phyloP scores from a whole-genome alignment of 495 filamentous ascomycete species.

The Trichoderma gamsii region DNA sequence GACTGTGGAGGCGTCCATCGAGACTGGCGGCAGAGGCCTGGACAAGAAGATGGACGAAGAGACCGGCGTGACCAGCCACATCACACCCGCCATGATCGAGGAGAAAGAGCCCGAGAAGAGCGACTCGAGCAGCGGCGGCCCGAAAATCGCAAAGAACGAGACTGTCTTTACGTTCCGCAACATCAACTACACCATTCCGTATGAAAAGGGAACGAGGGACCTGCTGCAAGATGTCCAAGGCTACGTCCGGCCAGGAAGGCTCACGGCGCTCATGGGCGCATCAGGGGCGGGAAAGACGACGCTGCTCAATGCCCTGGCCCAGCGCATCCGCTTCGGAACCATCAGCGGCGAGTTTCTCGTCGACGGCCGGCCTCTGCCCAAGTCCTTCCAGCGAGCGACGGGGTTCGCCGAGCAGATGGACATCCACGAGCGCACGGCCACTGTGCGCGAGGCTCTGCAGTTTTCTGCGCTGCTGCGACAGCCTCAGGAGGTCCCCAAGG shows the following conservation, averaged over 20 bases:
- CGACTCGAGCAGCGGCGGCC: conserved; percentile 17
- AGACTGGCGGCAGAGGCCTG: conserved; percentile 21
- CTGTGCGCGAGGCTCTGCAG: conserved; percentile 63
- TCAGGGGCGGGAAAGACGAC: conserved; percentile 72
- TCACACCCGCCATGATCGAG: conserved; percentile 15
- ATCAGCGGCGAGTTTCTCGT: conserved; percentile 53
- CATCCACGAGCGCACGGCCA: conserved; percentile 60
- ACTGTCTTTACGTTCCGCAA: conserved; percentile 63
- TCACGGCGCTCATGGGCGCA: conserved; percentile 47
- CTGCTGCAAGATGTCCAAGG: conserved; percentile 61
- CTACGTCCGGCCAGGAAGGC: conserved; percentile 62
- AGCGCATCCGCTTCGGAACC: conserved; percentile 52
- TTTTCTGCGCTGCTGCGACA: conserved; percentile 69
- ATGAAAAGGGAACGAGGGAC: conserved; percentile 50
- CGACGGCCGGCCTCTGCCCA: conserved; percentile 52
- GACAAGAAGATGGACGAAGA: conserved; percentile 22
- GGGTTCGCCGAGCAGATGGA: conserved; percentile 75
- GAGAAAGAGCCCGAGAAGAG: conserved; percentile 14
- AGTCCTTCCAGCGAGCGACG: conserved; percentile 68
- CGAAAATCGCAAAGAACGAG: conserved; percentile 23
- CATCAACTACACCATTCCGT: conserved; percentile 64
- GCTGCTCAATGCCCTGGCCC: conserved; percentile 61
- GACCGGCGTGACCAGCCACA: conserved; percentile 18
- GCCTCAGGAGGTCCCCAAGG: conserved; percentile 50
- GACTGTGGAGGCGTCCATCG: conserved; percentile 24